Evolutionary conservation across 495 filamentous ascomycete genomes (phyloP), one percentile per base, ranked within the genome.

Genomic region (Aspergillus olivimuriae): DNA sequence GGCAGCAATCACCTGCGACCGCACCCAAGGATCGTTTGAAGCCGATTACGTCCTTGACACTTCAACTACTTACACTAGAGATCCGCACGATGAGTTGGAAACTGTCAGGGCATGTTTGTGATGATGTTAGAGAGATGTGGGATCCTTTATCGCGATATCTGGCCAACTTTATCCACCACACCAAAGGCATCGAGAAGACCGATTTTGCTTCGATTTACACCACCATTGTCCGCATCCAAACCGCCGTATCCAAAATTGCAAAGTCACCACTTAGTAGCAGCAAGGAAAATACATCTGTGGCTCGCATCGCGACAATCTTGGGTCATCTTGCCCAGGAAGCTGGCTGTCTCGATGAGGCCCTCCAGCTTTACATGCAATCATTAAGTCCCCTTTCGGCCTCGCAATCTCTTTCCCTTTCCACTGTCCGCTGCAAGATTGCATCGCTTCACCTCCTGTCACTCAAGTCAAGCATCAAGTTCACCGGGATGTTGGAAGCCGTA

Each of bases 51-150:
- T 69, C 73, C 0, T 66, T 94, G 11, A 72, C 69, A 28, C 56
- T 94, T 9, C 87, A 94, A 51, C 56, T 75, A 1, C 51, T 88
- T 0, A 86, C 81, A 2, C 65, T 95, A 11, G 74, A 80, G 38
- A 71, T 79, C 23, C 77, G 86, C 5, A 60, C 77, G 12, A 62
- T 76, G 41, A 87, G 82, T 64, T 91, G 87, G 88, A 78, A 69
- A 26, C 38, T 89, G 23, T 78, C 80, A 4, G 71, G 73, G n/a
- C 89, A 92, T 56, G 51, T 78, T 16, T 80, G 74, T 12, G 75
- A 94, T 43, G 58, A 77, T 15, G 72, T 73, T 18, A 85, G 79
- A 55, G 87, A 94, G 20, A 57, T 94, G 39, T 60, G 82, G 37
- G 73, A 80, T 3, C 87, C 88, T 10, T 73, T 90, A 28, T 65